Conservation (phyloP, 2,329 filamentous ascomycete genomes). For the Cladosporium cucumerinum region DNA sequence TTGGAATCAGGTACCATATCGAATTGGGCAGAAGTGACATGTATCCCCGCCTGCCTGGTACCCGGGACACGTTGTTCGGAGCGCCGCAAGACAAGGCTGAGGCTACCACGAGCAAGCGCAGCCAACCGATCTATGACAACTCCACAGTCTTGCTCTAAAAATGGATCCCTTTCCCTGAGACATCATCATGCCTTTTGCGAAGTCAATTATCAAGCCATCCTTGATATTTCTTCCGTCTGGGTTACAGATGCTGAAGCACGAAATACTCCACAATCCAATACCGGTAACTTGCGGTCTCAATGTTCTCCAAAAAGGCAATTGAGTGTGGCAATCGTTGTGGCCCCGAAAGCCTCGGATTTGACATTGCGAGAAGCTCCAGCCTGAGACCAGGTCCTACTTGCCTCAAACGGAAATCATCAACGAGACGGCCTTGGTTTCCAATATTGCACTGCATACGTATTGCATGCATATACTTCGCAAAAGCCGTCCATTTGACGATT, state of each 20-base stretch:
- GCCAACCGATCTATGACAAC: constrained; percentile 1
- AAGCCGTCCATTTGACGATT: neutral
- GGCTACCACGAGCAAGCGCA: constrained; percentile 13
- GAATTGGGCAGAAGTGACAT: neutral
- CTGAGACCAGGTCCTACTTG: neutral
- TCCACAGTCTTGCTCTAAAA: constrained; percentile 3
- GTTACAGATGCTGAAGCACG: neutral
- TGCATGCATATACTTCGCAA: neutral
- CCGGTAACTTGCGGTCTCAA: neutral
- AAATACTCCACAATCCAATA: neutral
- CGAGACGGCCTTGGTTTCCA: neutral
- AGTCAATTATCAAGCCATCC: neutral
- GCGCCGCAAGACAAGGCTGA: constrained; percentile 2
- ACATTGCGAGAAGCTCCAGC: neutral
- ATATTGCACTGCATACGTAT: constrained; percentile 9
- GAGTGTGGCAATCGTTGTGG: neutral
- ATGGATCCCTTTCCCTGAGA: neutral
- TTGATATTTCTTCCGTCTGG: neutral
- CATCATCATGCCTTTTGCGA: neutral
- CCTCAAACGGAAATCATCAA: neutral
- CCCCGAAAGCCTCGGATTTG: neutral
- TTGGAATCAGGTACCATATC: neutral
- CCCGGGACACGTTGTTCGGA: neutral
- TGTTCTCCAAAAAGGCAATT: neutral
- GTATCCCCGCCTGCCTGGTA: neutral